Base-by-base conservation (phyloP, 2,329 filamentous ascomycete genomes). In the Xylariaceae sp. region DNA sequence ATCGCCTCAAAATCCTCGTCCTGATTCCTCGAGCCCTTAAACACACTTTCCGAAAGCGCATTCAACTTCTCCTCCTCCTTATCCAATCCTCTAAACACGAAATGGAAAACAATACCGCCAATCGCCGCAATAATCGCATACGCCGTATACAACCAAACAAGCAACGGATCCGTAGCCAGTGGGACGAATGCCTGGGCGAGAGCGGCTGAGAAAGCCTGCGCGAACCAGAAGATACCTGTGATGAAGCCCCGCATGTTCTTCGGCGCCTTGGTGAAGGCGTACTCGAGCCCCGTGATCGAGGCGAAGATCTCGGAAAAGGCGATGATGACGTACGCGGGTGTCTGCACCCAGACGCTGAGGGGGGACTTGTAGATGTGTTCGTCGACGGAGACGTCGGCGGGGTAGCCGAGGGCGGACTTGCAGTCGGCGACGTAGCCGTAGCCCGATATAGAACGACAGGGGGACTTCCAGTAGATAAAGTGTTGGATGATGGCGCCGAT, bases 241-340 rank as follows among this genome's bases (percentile, higher is more conserved):
- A 83, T 76, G 76, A 83, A 83, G 0, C 82, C 84, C 71, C 86
- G 83, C 86, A 90, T 88, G 70, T 79, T 83, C 48, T 81, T 80
- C 1, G 87, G 87, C 0, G 88, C 87, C 73, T 90, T 89, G 68
- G 86, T 88, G 73, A 86, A 90, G 15, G 86, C 87, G 65, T 90
- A 89, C 71, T 90, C 88, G 9, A 88, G 80, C 61, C 84, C 83
- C 0, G 87, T 88, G 61, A 90, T 84, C 9, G 83, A 86, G 51
- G 83, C 82, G 67, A 87, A 82, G 59, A 87, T 85, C 70, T 87
- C 83, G 0, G 82, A 77, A 11, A 83, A 72, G 17, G 80, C 83
- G 34, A 85, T 82, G 51, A 86, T 76, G 52, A 86, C 70, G 17
- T 84, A 82, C 35, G 81, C 84, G 10, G 85, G 76, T 0, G 74